These are phyloP conservation scores for Annona cherimola DNA, from an alignment of 164 flowering plant species.

Conservation along the genomic window DNA sequence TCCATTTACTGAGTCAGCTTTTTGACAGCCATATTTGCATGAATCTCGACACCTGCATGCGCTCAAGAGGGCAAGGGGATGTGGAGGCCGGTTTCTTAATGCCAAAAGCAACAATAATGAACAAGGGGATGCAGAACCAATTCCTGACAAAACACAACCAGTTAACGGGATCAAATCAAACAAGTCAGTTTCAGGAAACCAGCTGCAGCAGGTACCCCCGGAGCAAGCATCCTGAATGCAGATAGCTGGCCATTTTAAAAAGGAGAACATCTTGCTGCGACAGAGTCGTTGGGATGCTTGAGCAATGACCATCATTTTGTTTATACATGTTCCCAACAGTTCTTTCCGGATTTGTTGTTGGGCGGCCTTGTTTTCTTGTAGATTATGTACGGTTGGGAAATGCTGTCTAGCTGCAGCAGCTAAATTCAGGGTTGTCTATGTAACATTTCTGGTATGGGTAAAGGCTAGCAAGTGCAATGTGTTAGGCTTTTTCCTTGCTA, in stretches of 20 bases:
- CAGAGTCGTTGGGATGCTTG: neutral
- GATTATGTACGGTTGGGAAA: neutral
- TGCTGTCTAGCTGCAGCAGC: neutral
- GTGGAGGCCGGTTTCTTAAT: conserved; percentile 72
- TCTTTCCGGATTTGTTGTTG: conserved; percentile 2
- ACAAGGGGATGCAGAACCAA: conserved; percentile 24
- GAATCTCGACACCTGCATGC: conserved; percentile 74
- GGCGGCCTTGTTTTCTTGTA: conserved; percentile 1
- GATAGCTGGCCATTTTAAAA: neutral
- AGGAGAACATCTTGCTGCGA: neutral
- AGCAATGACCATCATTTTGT: neutral
- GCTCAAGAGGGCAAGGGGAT: conserved; percentile 63
- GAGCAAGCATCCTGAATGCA: conserved; percentile 8
- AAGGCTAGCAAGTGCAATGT: neutral
- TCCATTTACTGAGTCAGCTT: too few species aligned
- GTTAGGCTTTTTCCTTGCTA: neutral
- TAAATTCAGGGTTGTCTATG: neutral
- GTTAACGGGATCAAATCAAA: conserved; percentile 34
- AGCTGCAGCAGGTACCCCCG: conserved; percentile 20
- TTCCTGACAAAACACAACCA: conserved; percentile 32
- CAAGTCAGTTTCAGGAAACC: conserved; percentile 5
- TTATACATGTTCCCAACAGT: neutral
- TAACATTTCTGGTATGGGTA: neutral
- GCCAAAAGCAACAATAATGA: conserved; percentile 44
- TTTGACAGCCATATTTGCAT: conserved; percentile 63